Percentiles rank a stretch among this genome's conserved stretches.
phyloP scores from a whole-genome alignment of 805 yeast genomes.

The Candida methanosorbosa region DNA sequence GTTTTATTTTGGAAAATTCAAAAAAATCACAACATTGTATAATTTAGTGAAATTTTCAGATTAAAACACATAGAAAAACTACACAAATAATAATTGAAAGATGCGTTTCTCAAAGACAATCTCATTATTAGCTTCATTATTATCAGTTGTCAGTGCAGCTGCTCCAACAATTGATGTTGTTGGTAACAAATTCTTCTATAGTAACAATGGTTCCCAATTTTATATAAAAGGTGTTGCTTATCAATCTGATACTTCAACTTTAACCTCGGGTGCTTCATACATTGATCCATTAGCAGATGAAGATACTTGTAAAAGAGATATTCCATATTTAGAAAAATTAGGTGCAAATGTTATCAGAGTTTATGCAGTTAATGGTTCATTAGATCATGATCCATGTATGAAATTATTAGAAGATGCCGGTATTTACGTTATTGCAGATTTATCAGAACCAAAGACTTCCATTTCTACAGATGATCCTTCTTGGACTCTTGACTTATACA shows the following conservation, averaged over 20 bases:
- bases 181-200: constrained; percentile 72
- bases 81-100: no score
- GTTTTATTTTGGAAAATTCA: no score
- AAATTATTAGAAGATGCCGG: constrained; percentile 69
- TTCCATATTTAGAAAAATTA: constrained; percentile 63
- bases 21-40: no score
- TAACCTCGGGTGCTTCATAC: constrained; percentile 22
- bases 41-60: no score
- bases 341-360: constrained; percentile 77
- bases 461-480: constrained; percentile 69
- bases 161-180: constrained; percentile 48
- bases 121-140: constrained; percentile 5
- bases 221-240: constrained; percentile 85
- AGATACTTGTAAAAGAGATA: constrained; percentile 66
- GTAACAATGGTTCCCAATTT: constrained; percentile 70
- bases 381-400: constrained; percentile 76
- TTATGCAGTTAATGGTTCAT: constrained; percentile 70
- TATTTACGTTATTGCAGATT: constrained; percentile 84
- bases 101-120: neutral
- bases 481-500: constrained; percentile 66
- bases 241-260: constrained; percentile 56
- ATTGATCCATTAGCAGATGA: constrained; percentile 76
- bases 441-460: constrained; percentile 77
- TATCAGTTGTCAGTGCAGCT: constrained; percentile 7
- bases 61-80: no score